Percentiles rank a stretch among this genome's conserved stretches.
phyloP scores from a whole-genome alignment of 2,329 filamentous ascomycete species.

The Coniochaeta sp. region DNA sequence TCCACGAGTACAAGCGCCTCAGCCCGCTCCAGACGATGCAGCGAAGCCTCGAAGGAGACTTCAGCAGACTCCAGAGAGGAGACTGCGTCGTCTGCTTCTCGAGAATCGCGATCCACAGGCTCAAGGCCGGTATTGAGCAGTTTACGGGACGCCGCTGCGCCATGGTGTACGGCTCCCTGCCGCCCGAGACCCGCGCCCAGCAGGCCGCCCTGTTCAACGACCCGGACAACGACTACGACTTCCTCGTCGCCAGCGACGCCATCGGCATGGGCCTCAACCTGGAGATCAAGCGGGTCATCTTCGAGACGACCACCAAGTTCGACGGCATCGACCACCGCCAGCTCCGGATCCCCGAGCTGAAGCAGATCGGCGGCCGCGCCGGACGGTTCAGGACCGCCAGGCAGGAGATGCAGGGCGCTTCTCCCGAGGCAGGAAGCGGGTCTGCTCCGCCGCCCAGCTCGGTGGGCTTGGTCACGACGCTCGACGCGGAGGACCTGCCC shows the following conservation, averaged over 20 bases:
- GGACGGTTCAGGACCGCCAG: constrained; percentile 74
- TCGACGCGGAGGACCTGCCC: constrained; percentile 63
- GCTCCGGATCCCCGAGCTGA: constrained; percentile 70
- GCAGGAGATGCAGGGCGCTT: constrained; percentile 33
- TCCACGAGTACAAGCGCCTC: constrained; percentile 78
- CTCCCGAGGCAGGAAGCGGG: constrained; percentile 8
- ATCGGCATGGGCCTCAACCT: constrained; percentile 97
- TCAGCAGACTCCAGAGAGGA: constrained; percentile 70
- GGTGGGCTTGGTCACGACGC: constrained; percentile 69
- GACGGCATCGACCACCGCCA: constrained; percentile 50
- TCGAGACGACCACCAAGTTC: constrained; percentile 70
- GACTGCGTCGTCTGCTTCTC: constrained; percentile 89
- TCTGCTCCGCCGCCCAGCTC: constrained; percentile 12
- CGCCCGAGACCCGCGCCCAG: constrained; percentile 85
- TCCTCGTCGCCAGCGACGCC: constrained; percentile 73
- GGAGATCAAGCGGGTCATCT: constrained; percentile 83
- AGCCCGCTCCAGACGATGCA: constrained; percentile 66
- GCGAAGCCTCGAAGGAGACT: constrained; percentile 53
- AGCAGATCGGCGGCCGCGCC: constrained; percentile 90
- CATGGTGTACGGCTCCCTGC: constrained; percentile 85
- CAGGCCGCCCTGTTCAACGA: constrained; percentile 94
- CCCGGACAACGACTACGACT: constrained; percentile 91
- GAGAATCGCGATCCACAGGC: constrained; percentile 68
- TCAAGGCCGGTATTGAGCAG: constrained; percentile 73
- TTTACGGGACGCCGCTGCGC: constrained; percentile 74